Evolutionary conservation across 2,329 filamentous ascomycete species (phyloP).

Genomic region (Calonectria fujianensis): DNA sequence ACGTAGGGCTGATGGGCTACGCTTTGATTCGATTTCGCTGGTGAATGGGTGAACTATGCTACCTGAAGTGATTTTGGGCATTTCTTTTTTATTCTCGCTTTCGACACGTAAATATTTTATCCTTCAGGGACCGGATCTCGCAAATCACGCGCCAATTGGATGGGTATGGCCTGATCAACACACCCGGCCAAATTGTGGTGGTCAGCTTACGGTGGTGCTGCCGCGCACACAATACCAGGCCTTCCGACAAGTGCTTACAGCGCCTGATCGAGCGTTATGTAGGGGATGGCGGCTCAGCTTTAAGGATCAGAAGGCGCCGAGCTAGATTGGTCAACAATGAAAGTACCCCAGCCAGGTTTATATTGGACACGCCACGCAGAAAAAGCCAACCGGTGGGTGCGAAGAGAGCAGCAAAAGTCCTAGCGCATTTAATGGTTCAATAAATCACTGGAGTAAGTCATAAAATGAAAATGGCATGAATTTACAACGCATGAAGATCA

Average conservation of each 20-base stretch:
- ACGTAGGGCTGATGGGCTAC: background rate
- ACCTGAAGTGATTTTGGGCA: background rate
- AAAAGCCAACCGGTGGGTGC: background rate
- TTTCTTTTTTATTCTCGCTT: background rate
- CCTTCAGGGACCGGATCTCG: background rate
- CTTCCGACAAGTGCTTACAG: constrained; percentile 1
- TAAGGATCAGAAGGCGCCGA: background rate
- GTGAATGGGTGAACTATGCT: background rate
- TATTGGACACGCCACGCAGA: background rate
- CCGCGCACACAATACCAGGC: background rate
- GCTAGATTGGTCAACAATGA: background rate
- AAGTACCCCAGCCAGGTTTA: background rate
- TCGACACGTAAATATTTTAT: background rate
- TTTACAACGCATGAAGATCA: background rate
- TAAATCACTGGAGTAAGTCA: background rate
- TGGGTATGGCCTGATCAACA: background rate
- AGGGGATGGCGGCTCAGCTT: background rate
- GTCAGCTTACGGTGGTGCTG: background rate
- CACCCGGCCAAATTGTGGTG: constrained; percentile 13
- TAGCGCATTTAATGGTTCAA: background rate
- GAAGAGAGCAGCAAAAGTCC: background rate
- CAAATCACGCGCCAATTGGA: constrained; percentile 2
- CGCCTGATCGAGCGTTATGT: background rate
- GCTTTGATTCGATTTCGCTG: background rate
- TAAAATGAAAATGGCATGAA: background rate